Base-by-base conservation (phyloP, 805 yeast genomes). In the Wickerhamiella sorbophila region DNA sequence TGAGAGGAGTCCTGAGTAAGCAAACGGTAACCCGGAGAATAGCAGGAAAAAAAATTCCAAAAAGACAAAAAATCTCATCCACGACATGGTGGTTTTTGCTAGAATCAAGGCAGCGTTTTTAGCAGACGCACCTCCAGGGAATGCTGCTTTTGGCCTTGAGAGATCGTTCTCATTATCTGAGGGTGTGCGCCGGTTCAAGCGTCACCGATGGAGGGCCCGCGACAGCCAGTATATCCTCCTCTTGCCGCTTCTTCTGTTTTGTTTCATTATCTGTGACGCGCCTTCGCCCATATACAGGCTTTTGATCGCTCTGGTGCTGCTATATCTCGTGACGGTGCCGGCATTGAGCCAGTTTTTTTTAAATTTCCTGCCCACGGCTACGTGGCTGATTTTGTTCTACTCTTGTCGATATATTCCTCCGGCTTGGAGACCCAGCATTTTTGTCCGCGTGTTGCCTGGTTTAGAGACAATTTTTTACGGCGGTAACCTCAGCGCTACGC, bases 381-480 rank as follows among this genome's bases (percentile, higher is more conserved):
- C 93, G 2, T 87, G 95, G 95, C 71, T 84, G 50, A 75, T 85
- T 19, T 68, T 88, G 40, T 87, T 78, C 62, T 85, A 81, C 62
- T 72, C 79, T 20, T 76, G 86, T 35, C 71, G 82, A 14, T 77
- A 75, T 52, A 78, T 87, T 52, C 83, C 93, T 8, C 69, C 75
- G 3, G 59, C 64, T 3, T 75, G 79, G 71, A 77, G 88, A 56
- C 95, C 95, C 4, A 79, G 86, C n/a, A 88, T 87, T 49, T 74
- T 77, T 38, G 96, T 87, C 43, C 78, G 87, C 51, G 78, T 83
- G 18, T 69, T 87, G 38, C 96, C 97, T 0, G 91, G 94, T 2
- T 68, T 86, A 64, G 97, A 87, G 60, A 84, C 95, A 33, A 80
- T 87, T 43, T 64, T 88, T 45, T 87, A 85, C 56, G 96, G 96